Percentiles rank a stretch among this genome's conserved stretches.
Conservation (phyloP, 2,329 filamentous ascomycete genomes). For the Geosmithia flava region DNA sequence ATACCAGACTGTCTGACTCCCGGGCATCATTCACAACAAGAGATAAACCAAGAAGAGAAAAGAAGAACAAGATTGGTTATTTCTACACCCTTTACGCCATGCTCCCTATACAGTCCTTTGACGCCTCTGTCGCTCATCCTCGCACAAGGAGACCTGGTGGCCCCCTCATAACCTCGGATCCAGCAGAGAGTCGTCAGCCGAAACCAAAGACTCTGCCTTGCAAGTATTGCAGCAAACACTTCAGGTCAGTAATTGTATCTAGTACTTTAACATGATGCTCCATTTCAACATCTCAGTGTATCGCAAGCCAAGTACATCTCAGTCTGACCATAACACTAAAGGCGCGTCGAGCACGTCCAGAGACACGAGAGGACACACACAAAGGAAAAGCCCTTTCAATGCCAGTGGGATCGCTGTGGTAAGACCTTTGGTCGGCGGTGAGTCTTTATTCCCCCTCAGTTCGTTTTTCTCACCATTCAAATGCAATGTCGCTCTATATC, state of each 20-base stretch:
- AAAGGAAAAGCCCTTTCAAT: conserved; percentile 53
- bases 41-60: neutral
- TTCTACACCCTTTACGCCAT: conserved; percentile 17
- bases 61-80: neutral
- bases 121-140: conserved; percentile 25
- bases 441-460: conserved; percentile 15
- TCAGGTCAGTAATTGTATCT: conserved; percentile 33
- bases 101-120: conserved; percentile 41
- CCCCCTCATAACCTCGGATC: conserved; percentile 25
- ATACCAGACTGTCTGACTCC: neutral
- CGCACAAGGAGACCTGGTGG: conserved; percentile 7
- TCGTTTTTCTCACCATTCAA: conserved; percentile 1
- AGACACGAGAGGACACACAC: conserved; percentile 52
- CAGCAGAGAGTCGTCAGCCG: conserved; percentile 38
- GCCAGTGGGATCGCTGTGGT: conserved; percentile 45
- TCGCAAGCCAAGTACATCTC: neutral
- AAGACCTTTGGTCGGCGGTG: conserved; percentile 52
- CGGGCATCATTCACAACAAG: neutral
- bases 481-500: conserved; percentile 5
- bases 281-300: neutral
- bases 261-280: neutral
- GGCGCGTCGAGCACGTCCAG: conserved; percentile 52
- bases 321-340: conserved; percentile 12
- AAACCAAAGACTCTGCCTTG: conserved; percentile 51
- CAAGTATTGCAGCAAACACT: conserved; percentile 50